These are phyloP conservation scores for Candida qinlingensis DNA, from an alignment of 805 yeast species.

Conservation along the genomic window DNA sequence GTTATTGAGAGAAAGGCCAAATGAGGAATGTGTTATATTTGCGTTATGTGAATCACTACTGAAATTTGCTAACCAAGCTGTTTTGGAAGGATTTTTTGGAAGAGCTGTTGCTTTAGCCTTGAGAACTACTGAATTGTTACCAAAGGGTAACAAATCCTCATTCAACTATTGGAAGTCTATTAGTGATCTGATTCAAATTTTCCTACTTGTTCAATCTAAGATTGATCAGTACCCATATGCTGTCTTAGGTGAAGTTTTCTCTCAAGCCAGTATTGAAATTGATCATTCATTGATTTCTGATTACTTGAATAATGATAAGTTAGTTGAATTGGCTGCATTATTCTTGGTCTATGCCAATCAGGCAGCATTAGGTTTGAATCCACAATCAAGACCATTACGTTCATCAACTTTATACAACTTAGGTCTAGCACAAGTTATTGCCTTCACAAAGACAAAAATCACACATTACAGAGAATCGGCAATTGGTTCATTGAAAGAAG, in stretches of 20 bases:
- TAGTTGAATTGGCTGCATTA: conserved; percentile 31
- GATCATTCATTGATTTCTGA: conserved; percentile 24
- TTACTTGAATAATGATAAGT: conserved; percentile 20
- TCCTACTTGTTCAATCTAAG: conserved; percentile 50
- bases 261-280: conserved; percentile 23
- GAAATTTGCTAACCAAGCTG: conserved; percentile 45
- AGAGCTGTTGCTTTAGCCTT: conserved; percentile 50
- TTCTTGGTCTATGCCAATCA: conserved; percentile 43
- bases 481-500: conserved; percentile 51
- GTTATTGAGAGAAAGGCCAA: conserved; percentile 38
- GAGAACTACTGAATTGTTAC: conserved; percentile 40
- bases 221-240: conserved; percentile 45
- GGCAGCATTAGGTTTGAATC: conserved; percentile 36
- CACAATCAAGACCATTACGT: conserved; percentile 42
- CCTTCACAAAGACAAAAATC: conserved; percentile 30
- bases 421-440: conserved; percentile 58
- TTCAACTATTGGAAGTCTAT: conserved; percentile 64
- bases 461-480: conserved; percentile 42
- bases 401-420: conserved; percentile 62
- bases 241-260: conserved; percentile 20
- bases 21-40: conserved; percentile 45
- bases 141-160: conserved; percentile 35
- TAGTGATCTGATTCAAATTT: conserved; percentile 50
- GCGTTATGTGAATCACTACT: conserved; percentile 55
- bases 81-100: conserved; percentile 59